phyloP scores from a whole-genome alignment of 768 basidiomycete genomes.

The Phanerochaete sordida region DNA sequence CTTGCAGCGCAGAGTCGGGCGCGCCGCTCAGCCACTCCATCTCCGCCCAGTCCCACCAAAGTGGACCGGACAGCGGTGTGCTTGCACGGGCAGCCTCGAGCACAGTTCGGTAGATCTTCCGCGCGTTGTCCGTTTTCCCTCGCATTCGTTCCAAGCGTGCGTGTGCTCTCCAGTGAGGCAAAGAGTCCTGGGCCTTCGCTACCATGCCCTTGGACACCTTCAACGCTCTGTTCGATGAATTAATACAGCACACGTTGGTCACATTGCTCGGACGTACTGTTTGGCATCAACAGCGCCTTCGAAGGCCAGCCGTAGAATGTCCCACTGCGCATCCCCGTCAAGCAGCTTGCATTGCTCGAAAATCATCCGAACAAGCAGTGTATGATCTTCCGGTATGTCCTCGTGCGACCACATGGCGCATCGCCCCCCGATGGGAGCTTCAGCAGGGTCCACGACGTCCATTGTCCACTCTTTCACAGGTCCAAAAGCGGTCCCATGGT shows the following conservation, averaged over 20 bases:
- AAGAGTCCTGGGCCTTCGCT: constrained; percentile 50
- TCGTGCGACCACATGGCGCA: constrained; percentile 39
- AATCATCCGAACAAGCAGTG: constrained; percentile 47
- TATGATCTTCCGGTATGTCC: constrained; percentile 52
- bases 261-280: constrained; percentile 35
- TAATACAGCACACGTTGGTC: neutral
- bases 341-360: constrained; percentile 53
- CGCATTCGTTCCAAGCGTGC: constrained; percentile 69
- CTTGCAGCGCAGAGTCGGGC: constrained; percentile 44
- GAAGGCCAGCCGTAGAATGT: constrained; percentile 60
- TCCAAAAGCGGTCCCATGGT: constrained; percentile 59
- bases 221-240: constrained; percentile 45
- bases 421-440: constrained; percentile 36
- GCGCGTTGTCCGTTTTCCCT: constrained; percentile 61
- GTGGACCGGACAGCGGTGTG: constrained; percentile 31
- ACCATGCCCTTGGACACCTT: constrained; percentile 67
- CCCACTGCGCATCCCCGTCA: constrained; percentile 57
- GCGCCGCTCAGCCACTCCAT: constrained; percentile 72
- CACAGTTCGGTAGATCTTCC: constrained; percentile 74
- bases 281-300: constrained; percentile 60
- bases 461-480: constrained; percentile 66
- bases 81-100: constrained; percentile 39
- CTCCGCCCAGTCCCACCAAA: constrained; percentile 87
- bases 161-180: constrained; percentile 72
- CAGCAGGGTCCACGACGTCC: constrained; percentile 52